These are phyloP conservation scores for Cryptococcus wingfieldii DNA, from an alignment of 1,284 basidiomycete species.

Conservation along the genomic window DNA sequence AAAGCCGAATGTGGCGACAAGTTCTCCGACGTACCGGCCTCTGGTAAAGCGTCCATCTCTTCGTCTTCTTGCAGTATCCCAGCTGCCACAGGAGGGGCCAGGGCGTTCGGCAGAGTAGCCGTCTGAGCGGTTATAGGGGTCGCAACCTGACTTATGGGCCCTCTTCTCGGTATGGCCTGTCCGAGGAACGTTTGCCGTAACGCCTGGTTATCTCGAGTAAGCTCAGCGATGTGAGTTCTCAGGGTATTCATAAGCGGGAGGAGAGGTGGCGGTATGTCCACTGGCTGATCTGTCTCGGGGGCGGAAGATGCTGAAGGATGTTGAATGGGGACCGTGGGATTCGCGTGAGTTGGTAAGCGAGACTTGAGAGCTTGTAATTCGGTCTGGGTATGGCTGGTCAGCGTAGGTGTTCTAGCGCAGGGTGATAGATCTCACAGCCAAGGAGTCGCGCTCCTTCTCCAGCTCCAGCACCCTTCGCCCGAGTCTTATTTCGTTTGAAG, in stretches of 20 bases:
- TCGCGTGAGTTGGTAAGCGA: conserved; percentile 9
- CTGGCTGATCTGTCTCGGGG: conserved; percentile 1
- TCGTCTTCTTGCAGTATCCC: background rate
- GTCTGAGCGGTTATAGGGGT: conserved; percentile 5
- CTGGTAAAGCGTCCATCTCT: background rate
- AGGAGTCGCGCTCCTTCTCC: conserved; percentile 31
- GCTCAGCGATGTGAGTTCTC: conserved; percentile 33
- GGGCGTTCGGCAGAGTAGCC: conserved; percentile 1
- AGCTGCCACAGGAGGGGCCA: background rate
- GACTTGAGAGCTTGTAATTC: conserved; percentile 17
- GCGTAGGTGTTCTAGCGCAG: background rate
- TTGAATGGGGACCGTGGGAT: conserved; percentile 14
- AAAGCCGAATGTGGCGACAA: background rate
- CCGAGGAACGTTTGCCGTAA: conserved; percentile 42
- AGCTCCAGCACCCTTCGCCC: conserved; percentile 27
- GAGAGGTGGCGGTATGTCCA: conserved; percentile 29
- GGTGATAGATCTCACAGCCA: conserved; percentile 21
- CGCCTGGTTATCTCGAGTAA: conserved; percentile 42
- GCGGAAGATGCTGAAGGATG: background rate
- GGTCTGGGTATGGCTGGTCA: conserved; percentile 8
- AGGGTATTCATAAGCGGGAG: conserved; percentile 32
- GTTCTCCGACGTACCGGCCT: background rate
- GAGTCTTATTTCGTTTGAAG: conserved; percentile 31
- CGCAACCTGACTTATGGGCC: conserved; percentile 8
- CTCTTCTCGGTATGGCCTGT: conserved; percentile 7